These are phyloP conservation scores for Penicillium longicatenatum DNA, from an alignment of 495 filamentous ascomycete species.

Conservation along the genomic window DNA sequence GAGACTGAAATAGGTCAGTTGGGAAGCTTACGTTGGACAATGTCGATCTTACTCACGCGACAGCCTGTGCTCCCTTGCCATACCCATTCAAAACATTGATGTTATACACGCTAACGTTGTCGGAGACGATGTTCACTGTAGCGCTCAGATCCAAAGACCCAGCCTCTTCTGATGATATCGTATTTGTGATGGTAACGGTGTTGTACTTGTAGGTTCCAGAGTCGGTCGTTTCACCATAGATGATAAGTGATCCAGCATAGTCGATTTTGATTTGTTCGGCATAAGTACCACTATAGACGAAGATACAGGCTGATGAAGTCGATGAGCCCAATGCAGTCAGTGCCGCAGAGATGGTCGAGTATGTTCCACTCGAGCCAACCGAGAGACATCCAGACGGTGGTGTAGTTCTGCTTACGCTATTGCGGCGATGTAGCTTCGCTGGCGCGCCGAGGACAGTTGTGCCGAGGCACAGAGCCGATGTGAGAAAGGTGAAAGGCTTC, in stretches of 20 bases:
- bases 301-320: constrained; percentile 32
- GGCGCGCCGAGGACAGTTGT: constrained; percentile 13
- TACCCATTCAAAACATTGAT: constrained; percentile 60
- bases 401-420: constrained; percentile 18
- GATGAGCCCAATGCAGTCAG: constrained; percentile 28
- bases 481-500: neutral
- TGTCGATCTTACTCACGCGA: constrained; percentile 29
- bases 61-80: constrained; percentile 35
- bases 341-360: constrained; percentile 31
- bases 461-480: constrained; percentile 13
- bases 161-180: constrained; percentile 46
- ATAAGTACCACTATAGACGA: constrained; percentile 44
- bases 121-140: constrained; percentile 56
- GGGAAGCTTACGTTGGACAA: neutral
- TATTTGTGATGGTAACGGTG: constrained; percentile 61
- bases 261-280: constrained; percentile 56
- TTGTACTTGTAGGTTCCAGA: constrained; percentile 57
- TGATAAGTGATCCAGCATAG: constrained; percentile 30
- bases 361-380: constrained; percentile 27
- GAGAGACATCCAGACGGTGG: constrained; percentile 34
- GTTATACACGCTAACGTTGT: constrained; percentile 60
- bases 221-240: constrained; percentile 61
- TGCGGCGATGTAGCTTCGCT: constrained; percentile 10
- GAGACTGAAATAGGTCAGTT: constrained; percentile 28
- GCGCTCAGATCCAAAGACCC: constrained; percentile 51